A percentile compares a stretch with the other conserved stretches of the same genome.
These are phyloP conservation scores for Pharus latifolius DNA, from an alignment of 176 grass and related monocot species.

Conservation along the genomic window DNA sequence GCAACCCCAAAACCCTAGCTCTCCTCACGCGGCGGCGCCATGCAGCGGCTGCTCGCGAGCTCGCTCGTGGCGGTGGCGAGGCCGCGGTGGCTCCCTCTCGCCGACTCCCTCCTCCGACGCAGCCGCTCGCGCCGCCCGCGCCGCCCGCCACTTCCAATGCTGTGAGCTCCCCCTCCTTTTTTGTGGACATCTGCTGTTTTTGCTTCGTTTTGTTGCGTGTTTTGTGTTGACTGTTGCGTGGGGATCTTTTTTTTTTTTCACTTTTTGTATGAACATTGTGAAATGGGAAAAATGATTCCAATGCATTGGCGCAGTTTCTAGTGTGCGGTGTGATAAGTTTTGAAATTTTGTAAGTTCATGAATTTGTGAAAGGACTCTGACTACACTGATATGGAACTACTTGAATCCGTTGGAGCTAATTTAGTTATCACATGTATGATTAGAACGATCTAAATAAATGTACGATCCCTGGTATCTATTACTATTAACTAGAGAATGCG, in stretches of 20 bases:
- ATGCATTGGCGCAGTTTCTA: not conserved
- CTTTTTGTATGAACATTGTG: not conserved
- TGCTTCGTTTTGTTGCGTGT: not conserved
- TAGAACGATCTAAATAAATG: not conserved
- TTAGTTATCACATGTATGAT: not conserved
- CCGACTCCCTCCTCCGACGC: slow-evolving; percentile 48
- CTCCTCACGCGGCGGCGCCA: slow-evolving; percentile 1
- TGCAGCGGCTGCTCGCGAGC: slow-evolving; percentile 64
- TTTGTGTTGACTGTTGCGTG: not conserved
- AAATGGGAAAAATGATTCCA: not conserved
- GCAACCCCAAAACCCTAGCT: slow-evolving; percentile 1
- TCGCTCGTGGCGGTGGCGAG: slow-evolving; percentile 59
- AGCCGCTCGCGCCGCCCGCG: not conserved
- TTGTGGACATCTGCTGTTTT: not conserved
- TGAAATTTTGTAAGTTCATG: not conserved
- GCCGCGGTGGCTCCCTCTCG: slow-evolving; percentile 55
- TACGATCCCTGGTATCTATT: not conserved
- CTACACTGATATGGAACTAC: not conserved
- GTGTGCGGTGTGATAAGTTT: not conserved
- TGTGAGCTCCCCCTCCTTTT: slow-evolving; percentile 24
- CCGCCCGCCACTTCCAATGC: slow-evolving; percentile 25
- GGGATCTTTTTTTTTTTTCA: not conserved
- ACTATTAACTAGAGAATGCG: not conserved
- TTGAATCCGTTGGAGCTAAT: not conserved
- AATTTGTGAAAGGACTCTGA: not conserved